Evolutionary conservation across 2,329 filamentous ascomycete genomes (phyloP).

Genomic region (Fusarium vanettenii): DNA sequence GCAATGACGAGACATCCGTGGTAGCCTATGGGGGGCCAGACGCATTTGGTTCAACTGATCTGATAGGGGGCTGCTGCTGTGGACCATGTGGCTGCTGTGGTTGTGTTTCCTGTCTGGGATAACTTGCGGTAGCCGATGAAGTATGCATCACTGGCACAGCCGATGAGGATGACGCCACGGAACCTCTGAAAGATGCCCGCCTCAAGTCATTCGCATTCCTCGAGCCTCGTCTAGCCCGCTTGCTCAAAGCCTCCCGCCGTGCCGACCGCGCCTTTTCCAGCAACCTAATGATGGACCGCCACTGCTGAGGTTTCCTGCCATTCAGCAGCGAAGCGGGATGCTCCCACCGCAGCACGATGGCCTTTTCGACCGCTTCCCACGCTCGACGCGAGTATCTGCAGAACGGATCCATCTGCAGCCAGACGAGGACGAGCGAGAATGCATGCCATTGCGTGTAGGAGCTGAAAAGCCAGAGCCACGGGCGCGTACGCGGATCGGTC

Average conservation of each 20-base stretch:
- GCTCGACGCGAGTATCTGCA: slow-evolving; percentile 1
- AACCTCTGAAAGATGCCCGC: not conserved
- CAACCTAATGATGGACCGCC: slow-evolving; percentile 5
- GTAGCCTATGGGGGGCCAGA: not conserved
- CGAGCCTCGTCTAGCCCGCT: slow-evolving; percentile 3
- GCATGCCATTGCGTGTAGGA: slow-evolving; percentile 16
- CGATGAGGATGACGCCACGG: not conserved
- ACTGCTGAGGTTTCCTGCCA: slow-evolving; percentile 9
- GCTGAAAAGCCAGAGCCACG: slow-evolving; percentile 16
- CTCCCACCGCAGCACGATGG: slow-evolving; percentile 9
- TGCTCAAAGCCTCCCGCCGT: slow-evolving; percentile 1
- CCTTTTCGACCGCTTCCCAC: slow-evolving; percentile 12
- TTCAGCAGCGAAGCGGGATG: not conserved
- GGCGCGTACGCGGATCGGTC: slow-evolving; percentile 6
- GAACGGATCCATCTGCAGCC: slow-evolving; percentile 10
- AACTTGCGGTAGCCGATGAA: not conserved
- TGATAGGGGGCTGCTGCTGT: not conserved
- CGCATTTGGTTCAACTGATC: not conserved
- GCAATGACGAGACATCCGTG: not conserved
- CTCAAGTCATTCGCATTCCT: not conserved
- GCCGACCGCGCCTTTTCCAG: slow-evolving; percentile 10
- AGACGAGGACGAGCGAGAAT: slow-evolving; percentile 11
- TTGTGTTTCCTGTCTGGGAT: not conserved
- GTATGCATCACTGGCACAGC: not conserved
- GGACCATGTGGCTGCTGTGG: not conserved